Percentiles rank a stretch among this genome's conserved stretches.
Conservation (phyloP, 1,139 yeast genomes). For the Yamadazyma pseudoaaseri region DNA sequence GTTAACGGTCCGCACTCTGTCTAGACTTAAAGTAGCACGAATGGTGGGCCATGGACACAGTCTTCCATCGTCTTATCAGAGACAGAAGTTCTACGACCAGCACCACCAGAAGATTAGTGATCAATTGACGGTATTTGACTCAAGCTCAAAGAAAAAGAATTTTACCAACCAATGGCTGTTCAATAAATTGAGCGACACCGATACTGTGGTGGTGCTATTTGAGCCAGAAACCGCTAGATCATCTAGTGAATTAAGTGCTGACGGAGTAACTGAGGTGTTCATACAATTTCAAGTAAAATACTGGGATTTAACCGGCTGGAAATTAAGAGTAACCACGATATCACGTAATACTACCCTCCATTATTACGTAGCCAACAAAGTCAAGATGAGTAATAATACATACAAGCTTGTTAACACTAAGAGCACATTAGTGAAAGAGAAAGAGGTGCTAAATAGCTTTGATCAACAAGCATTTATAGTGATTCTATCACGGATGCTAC, state of each 20-base stretch:
- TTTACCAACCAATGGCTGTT: conserved; percentile 40
- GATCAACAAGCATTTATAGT: conserved; percentile 32
- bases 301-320: conserved; percentile 26
- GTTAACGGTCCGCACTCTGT: conserved; percentile 33
- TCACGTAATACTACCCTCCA: conserved; percentile 30
- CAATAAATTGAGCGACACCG: conserved; percentile 19
- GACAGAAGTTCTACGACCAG: conserved; percentile 20
- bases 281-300: conserved; percentile 33
- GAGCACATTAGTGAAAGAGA: conserved; percentile 26
- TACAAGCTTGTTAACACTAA: conserved; percentile 16
- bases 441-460: conserved; percentile 27
- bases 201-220: conserved; percentile 30
- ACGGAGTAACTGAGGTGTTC: conserved; percentile 22
- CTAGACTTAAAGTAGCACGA: conserved; percentile 28
- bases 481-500: conserved; percentile 29
- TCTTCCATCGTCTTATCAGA: conserved; percentile 33
- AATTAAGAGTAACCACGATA: conserved; percentile 29
- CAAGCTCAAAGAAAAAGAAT: conserved; percentile 25
- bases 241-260: conserved; percentile 16
- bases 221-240: conserved; percentile 32
- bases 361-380: conserved; percentile 15
- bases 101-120: conserved; percentile 37
- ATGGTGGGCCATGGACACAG: conserved; percentile 30
- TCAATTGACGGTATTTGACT: conserved; percentile 30
- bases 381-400: conserved; percentile 16